phyloP scores from a whole-genome alignment of 306 rosid genomes.

The Castanea crenata region DNA sequence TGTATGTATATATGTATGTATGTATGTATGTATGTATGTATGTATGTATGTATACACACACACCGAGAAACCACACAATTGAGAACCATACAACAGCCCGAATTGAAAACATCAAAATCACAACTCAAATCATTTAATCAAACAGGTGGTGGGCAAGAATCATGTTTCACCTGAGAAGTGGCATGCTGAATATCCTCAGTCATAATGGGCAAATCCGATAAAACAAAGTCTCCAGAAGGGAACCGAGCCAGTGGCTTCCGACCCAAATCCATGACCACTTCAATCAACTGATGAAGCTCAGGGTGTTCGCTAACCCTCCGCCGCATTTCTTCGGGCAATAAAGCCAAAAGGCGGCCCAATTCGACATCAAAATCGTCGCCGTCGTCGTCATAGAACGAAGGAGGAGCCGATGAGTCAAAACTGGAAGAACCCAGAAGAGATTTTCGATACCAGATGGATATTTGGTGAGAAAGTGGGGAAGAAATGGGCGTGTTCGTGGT shows the following conservation, averaged over 20 bases:
- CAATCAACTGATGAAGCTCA: conserved; percentile 65
- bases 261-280: conserved; percentile 95
- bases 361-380: conserved; percentile 73
- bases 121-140: conserved; percentile 10
- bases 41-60: rapidly evolving
- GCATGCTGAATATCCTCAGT: conserved; percentile 75
- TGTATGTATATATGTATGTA: too few relatives aligned
- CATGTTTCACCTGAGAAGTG: conserved; percentile 64
- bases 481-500: neutral
- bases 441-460: conserved; percentile 29
- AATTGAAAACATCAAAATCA: neutral
- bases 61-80: neutral
- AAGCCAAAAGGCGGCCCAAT: conserved; percentile 63
- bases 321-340: conserved; percentile 85
- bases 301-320: conserved; percentile 64
- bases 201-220: conserved; percentile 64
- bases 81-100: neutral
- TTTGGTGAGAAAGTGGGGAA: conserved; percentile 26
- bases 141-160: conserved; percentile 23
- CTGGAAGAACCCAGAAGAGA: conserved; percentile 19
- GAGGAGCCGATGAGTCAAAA: conserved; percentile 15
- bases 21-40: too few relatives aligned
- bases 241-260: conserved; percentile 90
- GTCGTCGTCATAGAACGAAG: conserved; percentile 38
- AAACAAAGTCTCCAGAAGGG: conserved; percentile 76